These are phyloP conservation scores for Jasminum sambac DNA, from an alignment of 257 asterid genomes.

Conservation along the genomic window DNA sequence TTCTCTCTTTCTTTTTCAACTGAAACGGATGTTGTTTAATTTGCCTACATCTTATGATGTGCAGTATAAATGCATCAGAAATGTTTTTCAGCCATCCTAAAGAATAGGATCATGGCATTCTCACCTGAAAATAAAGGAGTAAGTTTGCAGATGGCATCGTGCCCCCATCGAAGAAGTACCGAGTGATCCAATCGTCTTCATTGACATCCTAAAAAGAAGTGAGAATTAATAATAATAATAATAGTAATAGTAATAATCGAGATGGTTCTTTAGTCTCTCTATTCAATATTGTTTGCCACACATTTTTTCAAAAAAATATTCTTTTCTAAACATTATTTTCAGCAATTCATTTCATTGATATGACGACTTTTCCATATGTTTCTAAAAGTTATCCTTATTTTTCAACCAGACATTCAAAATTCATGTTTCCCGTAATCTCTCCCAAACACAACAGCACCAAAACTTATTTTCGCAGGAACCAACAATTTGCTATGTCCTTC, in stretches of 20 bases:
- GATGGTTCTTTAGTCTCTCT: not conserved
- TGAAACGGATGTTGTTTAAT: not conserved
- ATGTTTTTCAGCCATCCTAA: not conserved
- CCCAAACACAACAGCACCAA: not conserved
- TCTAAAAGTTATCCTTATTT: too few relatives aligned
- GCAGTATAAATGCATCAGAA: not conserved
- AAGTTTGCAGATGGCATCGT: conserved; percentile 90
- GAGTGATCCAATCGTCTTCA: conserved; percentile 93
- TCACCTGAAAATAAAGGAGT: conserved; percentile 96
- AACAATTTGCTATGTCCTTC: not conserved
- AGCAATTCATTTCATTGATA: too few relatives aligned
- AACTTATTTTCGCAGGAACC: not conserved
- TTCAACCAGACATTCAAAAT: too few relatives aligned
- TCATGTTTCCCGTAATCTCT: too few relatives aligned
- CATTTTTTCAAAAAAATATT: too few relatives aligned
- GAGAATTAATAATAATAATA: too few relatives aligned
- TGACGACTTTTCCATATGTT: too few relatives aligned
- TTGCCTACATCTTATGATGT: not conserved
- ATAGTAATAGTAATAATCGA: too few relatives aligned
- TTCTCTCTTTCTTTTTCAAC: not conserved
- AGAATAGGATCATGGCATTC: conserved; percentile 6
- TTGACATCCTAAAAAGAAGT: conserved; percentile 57
- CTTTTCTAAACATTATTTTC: too few relatives aligned
- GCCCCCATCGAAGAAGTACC: conserved; percentile 91
- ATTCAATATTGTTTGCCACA: not conserved